phyloP scores from a whole-genome alignment of 108 stramenopile species.

The Schizochytrium sp. region DNA sequence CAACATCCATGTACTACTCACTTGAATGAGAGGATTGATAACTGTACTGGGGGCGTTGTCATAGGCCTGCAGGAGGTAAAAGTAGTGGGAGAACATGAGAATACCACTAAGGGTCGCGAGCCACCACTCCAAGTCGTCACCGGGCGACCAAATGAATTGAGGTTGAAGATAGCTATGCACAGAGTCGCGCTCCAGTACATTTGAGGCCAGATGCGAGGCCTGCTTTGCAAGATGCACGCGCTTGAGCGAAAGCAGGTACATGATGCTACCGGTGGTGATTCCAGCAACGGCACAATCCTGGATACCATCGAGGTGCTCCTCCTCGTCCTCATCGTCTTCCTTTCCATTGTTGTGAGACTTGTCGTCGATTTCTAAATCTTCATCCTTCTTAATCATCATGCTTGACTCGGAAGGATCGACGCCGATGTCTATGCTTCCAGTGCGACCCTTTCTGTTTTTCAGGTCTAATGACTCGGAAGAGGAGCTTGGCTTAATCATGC shows the following conservation, averaged over 20 bases:
- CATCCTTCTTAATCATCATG: background rate
- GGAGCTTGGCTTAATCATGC: background rate
- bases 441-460: background rate
- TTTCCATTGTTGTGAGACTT: background rate
- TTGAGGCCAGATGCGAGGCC: background rate
- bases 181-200: background rate
- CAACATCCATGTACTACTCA: constrained; percentile 46
- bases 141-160: constrained; percentile 45
- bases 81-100: constrained; percentile 57
- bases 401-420: background rate
- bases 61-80: constrained; percentile 48
- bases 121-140: constrained; percentile 61
- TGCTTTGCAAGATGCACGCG: constrained; percentile 43
- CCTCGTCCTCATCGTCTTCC: background rate
- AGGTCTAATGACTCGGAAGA: background rate
- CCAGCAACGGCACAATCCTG: constrained; percentile 57
- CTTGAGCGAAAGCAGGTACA: constrained; percentile 42
- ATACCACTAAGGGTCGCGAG: constrained; percentile 41
- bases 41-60: constrained; percentile 61
- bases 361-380: background rate
- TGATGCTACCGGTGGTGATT: constrained; percentile 43
- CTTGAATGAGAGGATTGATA: constrained; percentile 54
- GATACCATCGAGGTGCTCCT: constrained; percentile 34
- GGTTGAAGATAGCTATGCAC: background rate
- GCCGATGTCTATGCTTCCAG: background rate